Base-by-base conservation (phyloP, 768 basidiomycete species). In the Calocera viscosa region DNA sequence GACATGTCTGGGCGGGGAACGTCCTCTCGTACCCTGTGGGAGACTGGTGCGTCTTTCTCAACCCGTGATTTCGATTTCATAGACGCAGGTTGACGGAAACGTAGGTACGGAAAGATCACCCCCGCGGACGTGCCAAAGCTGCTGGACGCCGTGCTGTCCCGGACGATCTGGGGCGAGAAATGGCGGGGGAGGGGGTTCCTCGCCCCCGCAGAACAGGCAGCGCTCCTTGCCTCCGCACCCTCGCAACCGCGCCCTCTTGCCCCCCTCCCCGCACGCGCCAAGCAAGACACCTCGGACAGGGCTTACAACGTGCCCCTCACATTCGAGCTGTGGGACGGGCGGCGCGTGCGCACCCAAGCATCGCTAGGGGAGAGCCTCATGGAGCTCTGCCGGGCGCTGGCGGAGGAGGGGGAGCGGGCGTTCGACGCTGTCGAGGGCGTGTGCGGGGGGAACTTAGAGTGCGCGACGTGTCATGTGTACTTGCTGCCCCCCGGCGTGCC, bases 81-180 rank as follows among this genome's bases (percentile, higher is more conserved):
- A n/a, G 70, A 70, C n/a, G n/a, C n/a, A n/a, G 5, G 49, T 35
- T 19, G 66, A 66, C 34, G 67, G 53, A 32, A 63, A 43, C 5
- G 67, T 63, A 70, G 71, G 72, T 74, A 72, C 63, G 73, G 72
- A 28, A 63, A 68, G 16, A 32, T 74, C 19, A 65, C 65, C 17
- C 70, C 68, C 7, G 19, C 41, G 0, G 72, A 74, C 41, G 70
- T 67, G 2, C 19, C 67, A 1, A 16, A 35, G 1, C 65, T 74
- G n/a, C n/a, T n/a, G n/a, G n/a, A n/a, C n/a, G n/a, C n/a, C n/a
- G n/a, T n/a, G n/a, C n/a, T n/a, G n/a, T n/a, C n/a, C n/a, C n/a
- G n/a, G n/a, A n/a, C n/a, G n/a, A n/a, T n/a, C n/a, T n/a, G n/a
- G n/a, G n/a, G n/a, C n/a, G n/a, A n/a, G n/a, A n/a, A n/a, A n/a